These are phyloP conservation scores for Hamamelis virginiana DNA, from an alignment of 164 flowering plant genomes.

Conservation along the genomic window DNA sequence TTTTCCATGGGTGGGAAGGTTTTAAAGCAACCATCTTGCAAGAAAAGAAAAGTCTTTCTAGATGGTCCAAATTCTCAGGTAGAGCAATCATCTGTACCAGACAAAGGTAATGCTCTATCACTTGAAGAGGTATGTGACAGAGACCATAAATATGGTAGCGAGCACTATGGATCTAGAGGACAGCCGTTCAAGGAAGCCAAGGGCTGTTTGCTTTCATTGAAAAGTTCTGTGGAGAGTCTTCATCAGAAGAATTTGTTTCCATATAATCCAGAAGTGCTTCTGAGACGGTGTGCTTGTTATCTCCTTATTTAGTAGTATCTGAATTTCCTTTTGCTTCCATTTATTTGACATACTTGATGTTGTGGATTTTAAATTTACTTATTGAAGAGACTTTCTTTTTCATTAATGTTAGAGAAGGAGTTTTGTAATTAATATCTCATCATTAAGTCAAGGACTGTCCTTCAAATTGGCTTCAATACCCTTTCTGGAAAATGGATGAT, in stretches of 20 bases:
- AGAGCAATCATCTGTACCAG: slow-evolving; percentile 12
- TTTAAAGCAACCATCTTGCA: slow-evolving; percentile 23
- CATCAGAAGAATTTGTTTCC: slow-evolving; percentile 71
- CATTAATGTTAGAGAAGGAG: too few species aligned
- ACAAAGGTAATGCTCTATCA: slow-evolving; percentile 10
- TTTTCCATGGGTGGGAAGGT: slow-evolving; percentile 26
- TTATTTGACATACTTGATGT: neutral
- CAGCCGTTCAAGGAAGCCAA: slow-evolving; percentile 45
- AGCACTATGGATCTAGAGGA: slow-evolving; percentile 5
- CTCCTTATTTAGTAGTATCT: neutral
- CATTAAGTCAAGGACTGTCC: neutral
- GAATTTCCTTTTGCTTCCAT: neutral
- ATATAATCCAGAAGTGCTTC: slow-evolving; percentile 80
- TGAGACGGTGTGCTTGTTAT: slow-evolving; percentile 53
- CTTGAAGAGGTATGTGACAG: slow-evolving; percentile 12
- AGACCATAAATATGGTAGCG: slow-evolving; percentile 12
- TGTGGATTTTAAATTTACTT: neutral
- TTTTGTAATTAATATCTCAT: too few species aligned
- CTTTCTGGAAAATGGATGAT: neutral
- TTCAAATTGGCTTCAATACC: neutral
- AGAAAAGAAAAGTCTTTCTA: slow-evolving; percentile 46
- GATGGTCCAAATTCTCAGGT: slow-evolving; percentile 18
- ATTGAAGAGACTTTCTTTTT: neutral
- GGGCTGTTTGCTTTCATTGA: slow-evolving; percentile 64
- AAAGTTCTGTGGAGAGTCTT: slow-evolving; percentile 60